Percentiles rank a stretch among this genome's conserved stretches.
phyloP scores from a whole-genome alignment of 805 yeast genomes.

The Lipomyces mesembrius region DNA sequence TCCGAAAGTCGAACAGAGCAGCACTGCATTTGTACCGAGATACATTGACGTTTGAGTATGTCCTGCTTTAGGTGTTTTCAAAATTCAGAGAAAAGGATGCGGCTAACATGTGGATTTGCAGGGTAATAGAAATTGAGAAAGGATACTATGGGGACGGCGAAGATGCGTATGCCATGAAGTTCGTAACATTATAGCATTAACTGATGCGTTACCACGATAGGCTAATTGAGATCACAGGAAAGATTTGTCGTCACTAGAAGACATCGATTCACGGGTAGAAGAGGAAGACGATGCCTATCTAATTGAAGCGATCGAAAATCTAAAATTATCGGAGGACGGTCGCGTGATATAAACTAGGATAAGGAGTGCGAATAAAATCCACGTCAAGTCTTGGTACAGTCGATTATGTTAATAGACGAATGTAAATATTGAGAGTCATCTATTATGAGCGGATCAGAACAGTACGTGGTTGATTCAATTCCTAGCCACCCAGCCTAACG shows the following conservation, averaged over 20 bases:
- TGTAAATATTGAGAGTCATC: constrained; percentile 5
- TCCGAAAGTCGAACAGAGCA: constrained; percentile 89
- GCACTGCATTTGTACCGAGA: constrained; percentile 90
- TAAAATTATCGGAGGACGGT: constrained; percentile 25
- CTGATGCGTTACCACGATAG: background rate
- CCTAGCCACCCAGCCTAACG: no score
- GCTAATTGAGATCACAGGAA: constrained; percentile 16
- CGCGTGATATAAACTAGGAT: constrained; percentile 1
- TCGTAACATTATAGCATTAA: background rate
- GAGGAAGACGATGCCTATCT: constrained; percentile 25
- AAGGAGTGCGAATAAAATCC: background rate
- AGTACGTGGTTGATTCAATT: no score
- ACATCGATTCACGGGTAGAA: constrained; percentile 25
- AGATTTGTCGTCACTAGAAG: constrained; percentile 24
- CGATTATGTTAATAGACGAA: background rate
- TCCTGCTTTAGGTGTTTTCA: background rate
- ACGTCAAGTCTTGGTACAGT: background rate
- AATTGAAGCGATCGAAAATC: constrained; percentile 32
- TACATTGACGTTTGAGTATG: constrained; percentile 71
- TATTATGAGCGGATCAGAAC: no score
- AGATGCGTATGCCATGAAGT: constrained; percentile 84
- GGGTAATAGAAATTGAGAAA: constrained; percentile 77
- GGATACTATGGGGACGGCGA: constrained; percentile 97
- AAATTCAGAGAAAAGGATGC: no score
- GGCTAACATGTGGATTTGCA: constrained; percentile 11